A percentile compares a stretch with the other conserved stretches of the same genome.
These are phyloP conservation scores for Cicer pinnatifidum DNA, from an alignment of 306 rosid species.

Conservation along the genomic window DNA sequence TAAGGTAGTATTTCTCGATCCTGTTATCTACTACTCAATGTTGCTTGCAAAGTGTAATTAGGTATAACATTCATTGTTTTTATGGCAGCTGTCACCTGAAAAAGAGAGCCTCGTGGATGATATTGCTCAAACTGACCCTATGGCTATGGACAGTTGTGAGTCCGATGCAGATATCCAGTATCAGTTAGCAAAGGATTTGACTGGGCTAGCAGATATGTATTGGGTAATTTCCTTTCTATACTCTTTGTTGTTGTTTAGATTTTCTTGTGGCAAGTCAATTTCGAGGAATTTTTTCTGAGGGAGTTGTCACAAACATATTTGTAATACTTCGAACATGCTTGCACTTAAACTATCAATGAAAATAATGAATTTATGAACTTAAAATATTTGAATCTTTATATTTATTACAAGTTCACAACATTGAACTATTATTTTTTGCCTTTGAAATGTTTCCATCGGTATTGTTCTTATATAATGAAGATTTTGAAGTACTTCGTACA, in stretches of 20 bases:
- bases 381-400: slow-evolving; percentile 22
- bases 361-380: slow-evolving; percentile 8
- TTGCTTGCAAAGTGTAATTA: slow-evolving; percentile 44
- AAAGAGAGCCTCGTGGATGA: slow-evolving; percentile 58
- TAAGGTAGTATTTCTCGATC: slow-evolving; percentile 59
- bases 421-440: slow-evolving; percentile 26
- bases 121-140: slow-evolving; percentile 55
- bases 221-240: slow-evolving; percentile 70
- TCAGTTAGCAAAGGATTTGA: slow-evolving; percentile 61
- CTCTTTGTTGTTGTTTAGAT: slow-evolving; percentile 20
- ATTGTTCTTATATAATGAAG: background rate
- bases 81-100: slow-evolving; percentile 59
- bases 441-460: background rate
- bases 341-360: slow-evolving; percentile 36
- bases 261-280: slow-evolving; percentile 37
- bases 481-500: slow-evolving; percentile 7
- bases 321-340: slow-evolving; percentile 5
- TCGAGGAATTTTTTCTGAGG: slow-evolving; percentile 19
- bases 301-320: slow-evolving; percentile 24
- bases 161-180: slow-evolving; percentile 59
- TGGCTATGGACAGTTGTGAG: slow-evolving; percentile 58
- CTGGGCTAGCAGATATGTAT: slow-evolving; percentile 60
- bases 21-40: slow-evolving; percentile 31
- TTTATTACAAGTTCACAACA: background rate
- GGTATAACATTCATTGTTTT: slow-evolving; percentile 33